phyloP scores from a whole-genome alignment of 352 stramenopile genomes.

The Phytopythium helicoides region DNA sequence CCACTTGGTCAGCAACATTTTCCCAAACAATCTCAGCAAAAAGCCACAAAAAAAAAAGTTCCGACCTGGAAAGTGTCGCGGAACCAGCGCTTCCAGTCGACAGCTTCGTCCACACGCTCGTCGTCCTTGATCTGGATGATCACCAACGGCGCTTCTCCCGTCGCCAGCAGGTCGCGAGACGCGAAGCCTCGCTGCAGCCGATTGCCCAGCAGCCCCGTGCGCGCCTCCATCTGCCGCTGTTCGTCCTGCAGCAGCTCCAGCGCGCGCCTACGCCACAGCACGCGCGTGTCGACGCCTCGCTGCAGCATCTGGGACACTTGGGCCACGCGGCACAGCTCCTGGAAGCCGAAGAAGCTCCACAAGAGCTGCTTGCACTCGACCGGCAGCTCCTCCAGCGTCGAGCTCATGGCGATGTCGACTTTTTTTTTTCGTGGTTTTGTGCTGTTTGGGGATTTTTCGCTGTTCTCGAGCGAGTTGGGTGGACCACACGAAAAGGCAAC shows the following conservation, averaged over 20 bases:
- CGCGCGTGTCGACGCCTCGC: slow-evolving; percentile 29
- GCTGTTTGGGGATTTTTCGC: neutral
- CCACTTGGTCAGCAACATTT: slow-evolving; percentile 3
- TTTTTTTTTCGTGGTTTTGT: too few relatives aligned
- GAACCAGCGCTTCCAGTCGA: slow-evolving; percentile 59
- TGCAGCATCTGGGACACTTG: slow-evolving; percentile 29
- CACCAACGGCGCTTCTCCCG: slow-evolving; percentile 2
- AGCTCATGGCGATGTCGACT: too few relatives aligned
- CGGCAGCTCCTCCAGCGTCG: slow-evolving; percentile 43
- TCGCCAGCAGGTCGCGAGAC: slow-evolving; percentile 26
- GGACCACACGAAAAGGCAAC: too few relatives aligned
- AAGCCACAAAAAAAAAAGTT: neutral
- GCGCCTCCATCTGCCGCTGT: slow-evolving; percentile 12
- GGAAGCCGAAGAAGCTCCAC: slow-evolving; percentile 46
- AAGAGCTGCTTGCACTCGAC: slow-evolving; percentile 66
- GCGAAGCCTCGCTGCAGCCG: slow-evolving; percentile 27
- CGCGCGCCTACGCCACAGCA: slow-evolving; percentile 38
- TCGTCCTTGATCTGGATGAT: neutral
- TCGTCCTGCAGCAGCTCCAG: slow-evolving; percentile 22
- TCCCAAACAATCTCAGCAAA: too few relatives aligned
- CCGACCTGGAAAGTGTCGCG: slow-evolving; percentile 47
- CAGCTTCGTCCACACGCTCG: slow-evolving; percentile 9
- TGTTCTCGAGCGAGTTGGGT: too few relatives aligned
- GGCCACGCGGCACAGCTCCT: slow-evolving; percentile 48
- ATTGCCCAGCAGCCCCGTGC: slow-evolving; percentile 18